Evolutionary conservation across 2,329 filamentous ascomycete species (phyloP).

Genomic region (Venturia oleaginea): DNA sequence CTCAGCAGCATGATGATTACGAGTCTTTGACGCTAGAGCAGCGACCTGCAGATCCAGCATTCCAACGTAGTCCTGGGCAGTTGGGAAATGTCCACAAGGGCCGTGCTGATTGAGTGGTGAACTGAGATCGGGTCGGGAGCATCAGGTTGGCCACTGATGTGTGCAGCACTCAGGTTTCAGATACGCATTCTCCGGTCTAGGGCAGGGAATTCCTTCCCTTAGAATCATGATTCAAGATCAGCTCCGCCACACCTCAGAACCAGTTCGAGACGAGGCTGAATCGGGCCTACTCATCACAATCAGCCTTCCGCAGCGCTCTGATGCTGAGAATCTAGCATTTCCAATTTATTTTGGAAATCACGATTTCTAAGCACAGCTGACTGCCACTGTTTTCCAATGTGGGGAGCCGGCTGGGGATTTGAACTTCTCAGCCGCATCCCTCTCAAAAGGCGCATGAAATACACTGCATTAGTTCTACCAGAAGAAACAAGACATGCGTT

Average conservation of each 20-base stretch:
- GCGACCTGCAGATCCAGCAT: neutral
- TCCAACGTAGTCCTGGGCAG: neutral
- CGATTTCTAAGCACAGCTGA: neutral
- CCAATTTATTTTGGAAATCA: neutral
- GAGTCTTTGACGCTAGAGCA: neutral
- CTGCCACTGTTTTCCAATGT: neutral
- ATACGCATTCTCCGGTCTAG: neutral
- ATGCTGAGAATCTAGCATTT: neutral
- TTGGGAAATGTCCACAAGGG: neutral
- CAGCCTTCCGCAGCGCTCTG: neutral
- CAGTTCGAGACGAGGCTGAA: conserved; percentile 1
- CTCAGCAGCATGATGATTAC: neutral
- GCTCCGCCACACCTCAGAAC: neutral
- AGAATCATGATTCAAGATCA: neutral
- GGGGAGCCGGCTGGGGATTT: neutral
- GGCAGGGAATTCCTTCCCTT: neutral
- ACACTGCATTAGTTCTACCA: neutral
- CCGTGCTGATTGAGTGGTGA: neutral
- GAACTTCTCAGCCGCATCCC: neutral
- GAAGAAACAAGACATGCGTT: neutral
- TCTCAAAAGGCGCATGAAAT: neutral
- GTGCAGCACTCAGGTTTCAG: neutral
- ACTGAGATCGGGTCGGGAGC: neutral
- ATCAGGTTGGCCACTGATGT: neutral
- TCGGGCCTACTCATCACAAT: neutral